Evolutionary conservation across 352 stramenopile species (phyloP), one percentile per base, ranked within the genome.

Genomic region (Thalassiosira sp.): DNA sequence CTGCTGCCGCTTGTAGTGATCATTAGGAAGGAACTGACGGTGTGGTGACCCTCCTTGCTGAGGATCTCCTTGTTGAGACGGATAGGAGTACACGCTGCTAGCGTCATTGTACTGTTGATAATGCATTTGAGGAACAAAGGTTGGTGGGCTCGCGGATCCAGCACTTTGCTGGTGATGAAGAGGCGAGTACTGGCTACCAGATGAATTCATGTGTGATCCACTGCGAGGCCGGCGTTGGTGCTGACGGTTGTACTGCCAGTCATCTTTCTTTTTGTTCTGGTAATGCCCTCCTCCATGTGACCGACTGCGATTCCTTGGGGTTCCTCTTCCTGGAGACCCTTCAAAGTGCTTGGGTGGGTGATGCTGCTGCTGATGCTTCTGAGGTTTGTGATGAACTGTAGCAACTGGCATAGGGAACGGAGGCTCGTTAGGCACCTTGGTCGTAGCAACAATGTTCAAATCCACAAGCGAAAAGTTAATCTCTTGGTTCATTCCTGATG

Each of bases 391-490:
- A 35, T 58, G 46, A 28, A 63, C 33, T 15, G 56, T 69, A 33
- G 54, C 57, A 37, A 61, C 35, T 49, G 67, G 48, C n/a, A 75
- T 59, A 5, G 65, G 54, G 27, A 60, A 75, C 3, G 18, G 28
- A 28, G 57, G 67, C 48, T 59, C 57, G 24, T 61, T 40, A 46
- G 31, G 53, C 5, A 62, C 16, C 46, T 74, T 82, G 1, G 40
- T 46, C 52, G 45, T 82, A 20, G 68, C 75, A 25, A 83, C 37
- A 25, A 65, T 49, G 53, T 79, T 83, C 53, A 83, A 63, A 59
- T 83, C 62, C 37, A 80, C 69, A 49, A 79, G 52, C 20, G 75
- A 83, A 48, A 79, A 83, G 51, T 83, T 83, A 16, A 73, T 37
- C 11, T 79, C 58, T 46, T 58, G 27, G 54, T 83, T 80, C 16